A percentile compares a stretch with the other conserved stretches of the same genome.
phyloP scores from a whole-genome alignment of 306 rosid genomes.

The Castanea crenata region DNA sequence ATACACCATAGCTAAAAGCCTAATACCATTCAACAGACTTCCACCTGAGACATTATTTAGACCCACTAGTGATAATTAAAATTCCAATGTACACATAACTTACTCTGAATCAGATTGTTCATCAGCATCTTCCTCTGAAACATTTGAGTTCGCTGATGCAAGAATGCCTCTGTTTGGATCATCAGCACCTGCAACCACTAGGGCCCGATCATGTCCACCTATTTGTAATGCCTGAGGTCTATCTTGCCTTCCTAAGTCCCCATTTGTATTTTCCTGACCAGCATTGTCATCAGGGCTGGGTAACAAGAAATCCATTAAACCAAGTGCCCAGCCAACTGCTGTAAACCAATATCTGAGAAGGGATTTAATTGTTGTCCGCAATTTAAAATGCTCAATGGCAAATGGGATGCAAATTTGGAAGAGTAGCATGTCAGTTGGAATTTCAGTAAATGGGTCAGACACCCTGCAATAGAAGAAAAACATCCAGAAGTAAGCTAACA shows the following conservation, averaged over 20 bases:
- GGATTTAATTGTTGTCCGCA: slow-evolving; percentile 92
- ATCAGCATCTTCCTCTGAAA: slow-evolving; percentile 67
- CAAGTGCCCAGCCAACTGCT: slow-evolving; percentile 98
- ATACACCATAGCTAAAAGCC: not conserved
- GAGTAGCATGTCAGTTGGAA: slow-evolving; percentile 98
- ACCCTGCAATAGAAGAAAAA: slow-evolving; percentile 56
- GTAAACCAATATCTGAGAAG: slow-evolving; percentile 89
- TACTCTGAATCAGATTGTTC: slow-evolving; percentile 97
- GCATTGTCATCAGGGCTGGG: slow-evolving; percentile 81
- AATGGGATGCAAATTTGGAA: slow-evolving; percentile 98
- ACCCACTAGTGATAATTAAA: not conserved
- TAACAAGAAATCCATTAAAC: slow-evolving; percentile 81
- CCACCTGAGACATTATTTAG: not conserved
- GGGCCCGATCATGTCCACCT: slow-evolving; percentile 62
- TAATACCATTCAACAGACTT: not conserved
- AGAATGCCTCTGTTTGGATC: slow-evolving; percentile 48
- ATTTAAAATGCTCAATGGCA: slow-evolving; percentile 94
- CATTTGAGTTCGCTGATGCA: slow-evolving; percentile 48
- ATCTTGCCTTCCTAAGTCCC: slow-evolving; percentile 85
- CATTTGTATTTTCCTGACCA: slow-evolving; percentile 82
- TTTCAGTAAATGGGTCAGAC: slow-evolving; percentile 97
- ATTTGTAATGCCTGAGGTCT: slow-evolving; percentile 66
- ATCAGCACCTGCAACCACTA: slow-evolving; percentile 57
- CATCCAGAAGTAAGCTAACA: slow-evolving; percentile 22
- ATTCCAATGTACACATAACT: slow-evolving; percentile 30